phyloP scores from a whole-genome alignment of 2,329 filamentous ascomycete species.

The Paecilomyces sp. region DNA sequence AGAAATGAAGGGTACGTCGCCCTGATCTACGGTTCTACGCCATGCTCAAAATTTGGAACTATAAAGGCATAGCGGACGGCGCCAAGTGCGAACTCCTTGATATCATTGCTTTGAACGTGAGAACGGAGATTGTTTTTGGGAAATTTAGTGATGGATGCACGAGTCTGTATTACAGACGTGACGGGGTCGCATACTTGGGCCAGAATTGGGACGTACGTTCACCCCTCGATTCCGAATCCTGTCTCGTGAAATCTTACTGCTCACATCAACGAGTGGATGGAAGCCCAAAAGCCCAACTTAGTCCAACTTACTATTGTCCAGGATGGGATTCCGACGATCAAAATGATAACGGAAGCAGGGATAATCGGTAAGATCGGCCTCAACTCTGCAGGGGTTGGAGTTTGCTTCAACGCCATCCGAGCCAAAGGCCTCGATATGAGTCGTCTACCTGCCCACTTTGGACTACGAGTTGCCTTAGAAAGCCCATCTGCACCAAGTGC shows the following conservation, averaged over 20 bases:
- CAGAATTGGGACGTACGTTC: conserved; percentile 49
- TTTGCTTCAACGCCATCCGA: conserved; percentile 50
- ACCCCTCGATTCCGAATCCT: not conserved
- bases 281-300: conserved; percentile 29
- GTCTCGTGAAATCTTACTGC: not conserved
- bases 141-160: conserved; percentile 49
- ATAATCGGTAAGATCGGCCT: conserved; percentile 54
- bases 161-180: conserved; percentile 39
- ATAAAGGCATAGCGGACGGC: conserved; percentile 41
- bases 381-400: conserved; percentile 47
- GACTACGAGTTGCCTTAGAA: conserved; percentile 47
- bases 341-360: conserved; percentile 52
- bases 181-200: conserved; percentile 33
- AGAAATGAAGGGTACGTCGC: too few species aligned
- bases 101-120: conserved; percentile 48
- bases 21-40: too few species aligned
- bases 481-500: conserved; percentile 39
- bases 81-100: conserved; percentile 35
- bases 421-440: conserved; percentile 41
- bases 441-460: conserved; percentile 49
- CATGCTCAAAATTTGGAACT: too few species aligned
- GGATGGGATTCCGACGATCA: conserved; percentile 37
- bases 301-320: conserved; percentile 41
- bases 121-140: conserved; percentile 50
- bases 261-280: conserved; percentile 29